Base-by-base conservation (phyloP, 179 eudicot species). In the Drosera spatulata region DNA sequence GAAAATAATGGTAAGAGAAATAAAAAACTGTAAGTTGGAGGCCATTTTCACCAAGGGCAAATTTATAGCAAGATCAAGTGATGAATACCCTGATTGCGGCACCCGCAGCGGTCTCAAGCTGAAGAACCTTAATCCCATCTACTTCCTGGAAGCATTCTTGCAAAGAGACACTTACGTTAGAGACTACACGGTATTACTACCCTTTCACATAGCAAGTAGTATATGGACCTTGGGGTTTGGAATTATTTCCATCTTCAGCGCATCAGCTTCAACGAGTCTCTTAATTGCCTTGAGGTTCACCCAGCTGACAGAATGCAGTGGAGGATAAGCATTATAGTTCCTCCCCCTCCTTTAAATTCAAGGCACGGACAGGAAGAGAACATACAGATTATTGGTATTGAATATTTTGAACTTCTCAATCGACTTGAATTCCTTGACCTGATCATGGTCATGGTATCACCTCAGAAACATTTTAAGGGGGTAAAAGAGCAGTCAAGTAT, bases 371-470 rank as follows among this genome's bases (percentile, higher is more conserved):
- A 62, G 43, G 56, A 48, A 48, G 38, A 37, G 40, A 55, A 72
- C 97, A 62, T 76, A 94, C 99, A 94, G 66, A 81, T 94, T 94
- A 86, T 94, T 94, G 81, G 99, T 94, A 63, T 94, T 94, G 86
- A 94, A 94, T 63, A 94, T 94, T 66, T 94, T 94, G 89, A 94
- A 94, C 85, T 94, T 94, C 77, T 94, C 99, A 58, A 94, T 90
- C 38, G 99, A 90, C 74, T 90, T 94, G 70, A 94, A 94, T 68
- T 94, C 99, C 58, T 69, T 77, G 65, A 90, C 99, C 99, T 94
- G 91, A 52, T 67, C 50, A 58, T 59, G 33, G 33, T 22, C 33
- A 1, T 22, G 33, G 33, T 22, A 22, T 22, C 33, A 22, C 33
- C 33, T 22, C 33, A 22, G 33, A 22, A 22, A 22, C 33, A 22